Conservation (phyloP, 2,329 filamentous ascomycete species). For the Sporothrix phasma region DNA sequence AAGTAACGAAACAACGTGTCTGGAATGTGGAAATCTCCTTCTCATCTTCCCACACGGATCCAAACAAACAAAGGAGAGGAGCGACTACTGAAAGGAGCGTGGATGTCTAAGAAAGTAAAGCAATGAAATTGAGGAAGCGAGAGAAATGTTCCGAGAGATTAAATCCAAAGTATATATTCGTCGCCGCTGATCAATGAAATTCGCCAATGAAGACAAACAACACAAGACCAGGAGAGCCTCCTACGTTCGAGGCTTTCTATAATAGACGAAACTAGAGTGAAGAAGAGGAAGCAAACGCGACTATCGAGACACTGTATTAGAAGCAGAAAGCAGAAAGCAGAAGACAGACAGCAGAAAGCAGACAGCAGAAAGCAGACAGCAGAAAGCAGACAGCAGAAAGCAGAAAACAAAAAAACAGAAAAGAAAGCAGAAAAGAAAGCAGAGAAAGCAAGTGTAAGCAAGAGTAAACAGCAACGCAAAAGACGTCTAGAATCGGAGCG, state of each 20-base stretch:
- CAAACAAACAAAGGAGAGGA: neutral
- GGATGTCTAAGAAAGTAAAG: no score
- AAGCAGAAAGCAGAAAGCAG: no score
- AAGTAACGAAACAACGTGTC: no score
- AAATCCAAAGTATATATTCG: neutral
- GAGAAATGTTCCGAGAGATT: neutral
- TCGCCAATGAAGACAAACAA: neutral
- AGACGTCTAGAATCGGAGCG: neutral
- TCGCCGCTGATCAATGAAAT: neutral
- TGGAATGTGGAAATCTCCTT: constrained; percentile 5
- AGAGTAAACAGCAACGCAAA: no score
- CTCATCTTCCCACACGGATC: neutral
- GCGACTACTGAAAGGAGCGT: no score
- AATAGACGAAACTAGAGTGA: neutral
- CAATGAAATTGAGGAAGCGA: no score
- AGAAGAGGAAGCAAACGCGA: neutral
- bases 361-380: no score
- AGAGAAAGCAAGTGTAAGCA: no score
- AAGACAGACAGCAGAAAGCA: no score
- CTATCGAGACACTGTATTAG: constrained; percentile 3
- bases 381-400: no score
- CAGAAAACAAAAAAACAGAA: neutral
- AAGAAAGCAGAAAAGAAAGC: neutral
- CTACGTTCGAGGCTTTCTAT: neutral
- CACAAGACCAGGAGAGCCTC: neutral